Evolutionary conservation across 1,284 basidiomycete genomes (phyloP).

Genomic region (Ceratobasidium sp.): DNA sequence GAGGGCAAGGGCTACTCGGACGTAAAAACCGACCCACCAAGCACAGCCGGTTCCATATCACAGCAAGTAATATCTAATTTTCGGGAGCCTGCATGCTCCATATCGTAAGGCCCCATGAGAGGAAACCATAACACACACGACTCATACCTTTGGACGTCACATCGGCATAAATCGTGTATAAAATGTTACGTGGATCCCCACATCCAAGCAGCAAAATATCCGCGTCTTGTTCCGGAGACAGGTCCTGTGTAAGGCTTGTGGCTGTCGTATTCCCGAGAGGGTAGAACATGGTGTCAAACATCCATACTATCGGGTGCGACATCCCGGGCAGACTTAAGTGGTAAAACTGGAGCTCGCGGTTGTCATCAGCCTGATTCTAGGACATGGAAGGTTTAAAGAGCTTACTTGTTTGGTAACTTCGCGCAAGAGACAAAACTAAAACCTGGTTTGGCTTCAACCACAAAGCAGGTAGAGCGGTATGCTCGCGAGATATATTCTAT

Average conservation of each 20-base stretch:
- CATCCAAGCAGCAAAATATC: slow-evolving; percentile 65
- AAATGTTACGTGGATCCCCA: slow-evolving; percentile 66
- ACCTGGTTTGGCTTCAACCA: too few relatives aligned
- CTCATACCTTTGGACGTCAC: slow-evolving; percentile 52
- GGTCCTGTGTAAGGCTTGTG: slow-evolving; percentile 60
- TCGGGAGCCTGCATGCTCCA: slow-evolving; percentile 55
- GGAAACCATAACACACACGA: slow-evolving; percentile 1
- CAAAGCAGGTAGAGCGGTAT: too few relatives aligned
- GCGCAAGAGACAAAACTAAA: too few relatives aligned
- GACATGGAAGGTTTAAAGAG: too few relatives aligned
- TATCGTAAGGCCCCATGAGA: too few relatives aligned
- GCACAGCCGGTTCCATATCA: slow-evolving; percentile 66
- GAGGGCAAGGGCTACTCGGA: not conserved
- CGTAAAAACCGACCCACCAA: slow-evolving; percentile 58
- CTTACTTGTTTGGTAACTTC: too few relatives aligned
- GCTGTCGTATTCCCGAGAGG: slow-evolving; percentile 68
- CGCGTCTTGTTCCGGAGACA: slow-evolving; percentile 61
- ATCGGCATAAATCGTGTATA: slow-evolving; percentile 64
- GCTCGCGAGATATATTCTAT: too few relatives aligned
- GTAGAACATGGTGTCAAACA: slow-evolving; percentile 10
- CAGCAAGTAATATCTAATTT: slow-evolving; percentile 69
- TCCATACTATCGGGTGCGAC: slow-evolving; percentile 26
- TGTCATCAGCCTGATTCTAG: too few relatives aligned
- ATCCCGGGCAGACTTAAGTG: not conserved
- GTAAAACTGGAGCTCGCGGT: not conserved